Conservation (phyloP, 306 rosid species). For the Carpinus viminea region DNA sequence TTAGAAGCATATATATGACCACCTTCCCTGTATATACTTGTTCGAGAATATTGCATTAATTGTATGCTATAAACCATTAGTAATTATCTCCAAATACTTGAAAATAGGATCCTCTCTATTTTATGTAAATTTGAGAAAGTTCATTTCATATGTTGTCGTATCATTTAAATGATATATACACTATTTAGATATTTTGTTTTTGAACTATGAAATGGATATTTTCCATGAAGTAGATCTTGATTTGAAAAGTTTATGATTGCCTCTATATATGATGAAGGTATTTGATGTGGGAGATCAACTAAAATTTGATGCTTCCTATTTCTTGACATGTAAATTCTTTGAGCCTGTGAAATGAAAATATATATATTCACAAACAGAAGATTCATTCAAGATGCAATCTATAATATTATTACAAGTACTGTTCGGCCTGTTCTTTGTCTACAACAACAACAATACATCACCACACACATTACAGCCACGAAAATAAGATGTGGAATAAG, state of each 20-base stretch:
- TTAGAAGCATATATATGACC: too few species aligned
- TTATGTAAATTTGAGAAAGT: too few species aligned
- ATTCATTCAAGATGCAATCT: neutral
- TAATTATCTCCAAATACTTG: neutral
- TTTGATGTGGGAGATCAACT: neutral
- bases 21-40: neutral
- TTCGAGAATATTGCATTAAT: neutral
- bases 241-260: too few species aligned
- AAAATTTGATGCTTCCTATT: neutral
- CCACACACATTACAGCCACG: conserved; percentile 4
- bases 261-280: too few species aligned
- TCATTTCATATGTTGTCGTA: too few species aligned
- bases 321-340: neutral
- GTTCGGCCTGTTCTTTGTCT: neutral
- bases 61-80: neutral
- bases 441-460: neutral
- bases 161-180: too few species aligned
- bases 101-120: too few species aligned
- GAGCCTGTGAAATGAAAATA: neutral
- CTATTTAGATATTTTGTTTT: too few species aligned
- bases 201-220: too few species aligned
- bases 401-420: conserved; percentile 1
- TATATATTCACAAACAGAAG: neutral
- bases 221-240: too few species aligned
- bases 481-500: neutral